Base-by-base conservation (phyloP, 306 rosid genomes). In the Hippophae rhamnoides region DNA sequence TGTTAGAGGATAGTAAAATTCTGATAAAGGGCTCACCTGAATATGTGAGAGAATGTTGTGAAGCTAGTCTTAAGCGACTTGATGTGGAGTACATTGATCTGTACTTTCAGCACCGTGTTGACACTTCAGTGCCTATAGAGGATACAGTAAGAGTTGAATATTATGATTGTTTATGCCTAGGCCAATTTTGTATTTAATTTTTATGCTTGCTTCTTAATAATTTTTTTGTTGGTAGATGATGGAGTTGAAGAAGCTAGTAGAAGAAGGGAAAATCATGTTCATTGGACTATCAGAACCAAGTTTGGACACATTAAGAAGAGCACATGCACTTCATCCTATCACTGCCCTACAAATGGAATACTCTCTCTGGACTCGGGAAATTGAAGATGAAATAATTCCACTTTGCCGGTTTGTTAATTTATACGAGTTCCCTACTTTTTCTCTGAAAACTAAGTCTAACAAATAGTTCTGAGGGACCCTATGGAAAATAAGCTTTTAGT, bases 281-380 rank as follows among this genome's bases (percentile, higher is more conserved):
- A 69, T 83, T n/a, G 94, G 94, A 47, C 58, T 83, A 51, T 89
- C 86, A 11, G 96, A 83, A 71, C 88, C 96, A 2, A 79, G 83
- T 52, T 27, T 77, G 2, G 89, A 83, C 13, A 83, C 90, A 11
- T 81, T 85, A 52, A 77, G 81, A 69, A 67, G 96, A 70, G 96
- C 96, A 6, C 86, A 85, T 68, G 72, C 84, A 3, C 85, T 89
- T 81, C 94, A 89, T 81, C 90, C 90, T 43, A 77, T 85, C 56
- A 75, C 89, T 42, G 94, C 94, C 25, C 38, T 89, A 49, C 86
- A 89, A 71, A 67, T 85, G 76, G 90, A 89, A 66, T 89, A 83
- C 86, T 83, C 90, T 5, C 75, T 89, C 12, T 82, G 90, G 88
- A 85, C 88, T 46, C 90, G 86, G 2, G 94, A 89, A 5, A 79